These are phyloP conservation scores for Endoconidiophora polonica DNA, from an alignment of 2,329 filamentous ascomycete species.

Conservation along the genomic window DNA sequence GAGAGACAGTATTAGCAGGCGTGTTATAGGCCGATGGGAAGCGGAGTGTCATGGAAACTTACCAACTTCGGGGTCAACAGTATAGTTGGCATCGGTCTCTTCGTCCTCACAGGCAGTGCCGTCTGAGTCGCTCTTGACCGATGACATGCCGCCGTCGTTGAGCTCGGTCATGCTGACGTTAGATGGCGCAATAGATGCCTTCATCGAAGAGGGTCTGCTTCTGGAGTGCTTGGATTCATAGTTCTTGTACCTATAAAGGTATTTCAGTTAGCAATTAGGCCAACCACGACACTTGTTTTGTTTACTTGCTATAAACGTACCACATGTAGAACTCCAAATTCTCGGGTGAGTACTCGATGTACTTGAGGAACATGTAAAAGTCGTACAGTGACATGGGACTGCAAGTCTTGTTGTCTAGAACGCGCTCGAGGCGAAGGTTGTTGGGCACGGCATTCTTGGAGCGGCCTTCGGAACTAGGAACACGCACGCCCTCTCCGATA, in stretches of 20 bases:
- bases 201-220: slow-evolving; percentile 12
- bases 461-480: slow-evolving; percentile 22
- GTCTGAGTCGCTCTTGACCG: slow-evolving; percentile 2
- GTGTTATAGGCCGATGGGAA: neutral
- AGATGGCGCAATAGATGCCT: slow-evolving; percentile 11
- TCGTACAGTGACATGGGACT: slow-evolving; percentile 33
- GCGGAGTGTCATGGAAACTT: slow-evolving; percentile 8
- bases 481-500: slow-evolving; percentile 21
- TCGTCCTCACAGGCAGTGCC: slow-evolving; percentile 16
- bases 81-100: slow-evolving; percentile 19
- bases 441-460: slow-evolving; percentile 23
- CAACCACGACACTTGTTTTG: neutral
- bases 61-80: slow-evolving; percentile 21
- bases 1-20: neutral
- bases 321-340: slow-evolving; percentile 34
- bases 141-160: slow-evolving; percentile 1
- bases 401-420: slow-evolving; percentile 33
- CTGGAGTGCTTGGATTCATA: slow-evolving; percentile 20
- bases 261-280: neutral
- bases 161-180: slow-evolving; percentile 9
- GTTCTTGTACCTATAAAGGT: slow-evolving; percentile 25
- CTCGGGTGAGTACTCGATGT: slow-evolving; percentile 31
- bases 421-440: slow-evolving; percentile 26
- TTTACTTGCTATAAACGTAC: slow-evolving; percentile 18
- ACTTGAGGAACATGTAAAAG: slow-evolving; percentile 34